Base-by-base conservation (phyloP, 225 moss, liverwort and hornwort genomes). In the Takakia lepidozioides region DNA sequence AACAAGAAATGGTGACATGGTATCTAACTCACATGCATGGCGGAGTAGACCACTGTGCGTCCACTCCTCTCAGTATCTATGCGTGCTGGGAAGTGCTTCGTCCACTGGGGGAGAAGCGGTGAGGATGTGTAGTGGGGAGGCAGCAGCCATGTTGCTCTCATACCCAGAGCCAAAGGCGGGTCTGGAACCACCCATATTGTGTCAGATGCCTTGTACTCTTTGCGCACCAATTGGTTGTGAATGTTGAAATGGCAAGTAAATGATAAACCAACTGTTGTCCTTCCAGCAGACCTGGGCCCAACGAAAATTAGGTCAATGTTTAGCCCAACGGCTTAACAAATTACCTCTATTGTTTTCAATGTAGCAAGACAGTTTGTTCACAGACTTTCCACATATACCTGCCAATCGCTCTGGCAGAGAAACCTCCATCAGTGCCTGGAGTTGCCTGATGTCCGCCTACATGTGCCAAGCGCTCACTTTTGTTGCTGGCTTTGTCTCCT, bases 141-240 rank as follows among this genome's bases (percentile, higher is more conserved):
- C 27, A 93, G 71, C 29, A 89, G 75, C 93, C 88, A 93, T 47
- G 93, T 93, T 52, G 81, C 71, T 57, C 68, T 73, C 52, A 82
- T 67, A n/a, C 88, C 84, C 30, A 86, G 60, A 14, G 84, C 81
- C 58, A 93, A 51, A 36, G 93, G 93, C 20, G 86, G 88, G 76
- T 84, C 80, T 38, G 93, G 93, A 71, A 88, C 74, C 38, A 93
- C 86, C 93, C 78, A 89, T 44, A 93, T 34, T n/a, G 76, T 79
- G 44, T 74, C 74, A 34, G 86, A 89, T 36, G 83, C 76, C 32
- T 66, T 89, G 47, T 86, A 93, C 28, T 65, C 65, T 72, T 54
- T 89, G 43, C 81, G 73, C 49, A 73, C 84, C 14, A 56, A 61
- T 59, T 64, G 68, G 48, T 74, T 80, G 55, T 73, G 64, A 64